Base-by-base conservation (phyloP, 176 grass and related monocot genomes). In the Urochloa ruziziensis region DNA sequence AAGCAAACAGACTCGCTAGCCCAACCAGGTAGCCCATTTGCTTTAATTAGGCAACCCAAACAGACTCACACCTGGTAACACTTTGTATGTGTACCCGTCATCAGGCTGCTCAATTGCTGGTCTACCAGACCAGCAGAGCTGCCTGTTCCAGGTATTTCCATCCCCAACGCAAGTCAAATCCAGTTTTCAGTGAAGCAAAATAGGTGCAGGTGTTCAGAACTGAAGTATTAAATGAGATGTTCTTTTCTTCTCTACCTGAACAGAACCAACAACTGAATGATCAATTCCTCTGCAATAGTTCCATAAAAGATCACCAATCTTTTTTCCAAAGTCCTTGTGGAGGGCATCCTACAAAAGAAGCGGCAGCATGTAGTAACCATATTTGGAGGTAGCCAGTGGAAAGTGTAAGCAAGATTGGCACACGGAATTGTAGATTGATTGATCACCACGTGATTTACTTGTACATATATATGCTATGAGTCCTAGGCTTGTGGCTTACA, bases 271-370 rank as follows among this genome's bases (percentile, higher is more conserved):
- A 78, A 62, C 68, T 86, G 88, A 90, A 90, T 91, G 71, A 80
- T 98, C 96, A 64, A 98, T 88, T 91, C 96, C 96, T 86, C 96
- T 94, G 78, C 92, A 98, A 65, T 93, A 98, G 48, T 91, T 98
- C 96, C 96, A 98, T 74, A 98, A 86, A 89, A 90, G 91, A 78
- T 98, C 85, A 79, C 93, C 87, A 39, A 82, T 93, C 83, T 90
- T 98, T 80, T 74, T 86, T 67, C 96, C 96, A 6, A 95, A 95
- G 56, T 95, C 93, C 86, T 86, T 93, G 13, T 91, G 91, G 71
- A 98, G 93, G 75, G 59, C 66, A 82, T 93, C 96, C 95, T 98
- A 79, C 43, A 87, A 43, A 84, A 91, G 72, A 57, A 83, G 36
- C 61, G 43, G 27, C 57, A 5, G 51, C 18, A 56, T 28, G 7